Evolutionary conservation across 2,329 filamentous ascomycete genomes (phyloP), one percentile per base, ranked within the genome.

Genomic region (Fusarium brachygibbosum): DNA sequence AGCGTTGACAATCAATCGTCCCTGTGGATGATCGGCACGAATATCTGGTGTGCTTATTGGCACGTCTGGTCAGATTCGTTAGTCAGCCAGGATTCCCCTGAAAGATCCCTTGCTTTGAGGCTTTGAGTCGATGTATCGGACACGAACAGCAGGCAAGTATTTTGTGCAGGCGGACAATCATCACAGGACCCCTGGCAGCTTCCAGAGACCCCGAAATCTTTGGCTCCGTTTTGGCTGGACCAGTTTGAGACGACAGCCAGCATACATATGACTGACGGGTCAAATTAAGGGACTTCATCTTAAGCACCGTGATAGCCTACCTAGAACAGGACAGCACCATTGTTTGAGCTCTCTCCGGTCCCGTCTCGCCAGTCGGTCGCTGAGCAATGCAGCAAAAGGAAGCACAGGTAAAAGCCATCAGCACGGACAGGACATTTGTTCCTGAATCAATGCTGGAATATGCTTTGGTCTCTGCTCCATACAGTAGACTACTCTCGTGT

Each of bases 1-100:
- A 71, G 64, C 58, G 48, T 42, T 67, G 71, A 40, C 63, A 65
- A 69, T 74, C 71, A 68, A 71, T 74, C 71, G 69, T 73, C 65
- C 69, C 61, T 61, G 57, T 50, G 35, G 65, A 41, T 57, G 57
- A 58, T 58, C 50, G 54, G 66, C 64, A 58, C 61, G 7, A 73
- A 69, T 58, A 52, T 53, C 61, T 58, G 58, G 48, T 35, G 42
- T 54, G 51, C 50, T 48, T 37, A 63, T 63, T 69, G 67, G 53
- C 34, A 56, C 34, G 38, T 70, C 61, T 51, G 60, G 17, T 41
- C 48, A 51, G 46, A 63, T 58, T 41, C 55, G 58, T 60, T 56
- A 51, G 55, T 59, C 51, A 67, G 54, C 58, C 28, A 48, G 41
- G 53, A 23, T 29, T 58, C 58, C 70, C 70, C 58, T 58, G 68